These are phyloP conservation scores for Trichoderma parareesei DNA, from an alignment of 495 filamentous ascomycete species.

Conservation along the genomic window DNA sequence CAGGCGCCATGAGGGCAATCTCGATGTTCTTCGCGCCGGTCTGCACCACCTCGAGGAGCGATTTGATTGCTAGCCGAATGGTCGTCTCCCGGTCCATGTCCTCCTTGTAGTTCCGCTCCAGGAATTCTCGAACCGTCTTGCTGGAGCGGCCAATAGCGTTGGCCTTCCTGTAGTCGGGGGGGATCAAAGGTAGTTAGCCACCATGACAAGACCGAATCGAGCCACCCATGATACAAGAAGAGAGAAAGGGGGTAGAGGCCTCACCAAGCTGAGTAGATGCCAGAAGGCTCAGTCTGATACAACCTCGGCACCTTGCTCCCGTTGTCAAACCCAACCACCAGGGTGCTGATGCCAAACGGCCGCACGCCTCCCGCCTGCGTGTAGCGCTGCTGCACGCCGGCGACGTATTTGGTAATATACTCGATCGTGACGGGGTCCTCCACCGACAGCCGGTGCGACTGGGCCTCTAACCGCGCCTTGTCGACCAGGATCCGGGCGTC, in stretches of 20 bases:
- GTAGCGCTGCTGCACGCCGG: constrained; percentile 95
- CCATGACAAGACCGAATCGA: background rate
- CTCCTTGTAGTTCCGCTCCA: constrained; percentile 95
- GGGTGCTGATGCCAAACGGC: constrained; percentile 94
- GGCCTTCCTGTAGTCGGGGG: constrained; percentile 66
- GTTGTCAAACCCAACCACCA: constrained; percentile 95
- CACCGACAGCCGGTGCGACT: constrained; percentile 95
- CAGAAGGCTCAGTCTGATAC: constrained; percentile 96
- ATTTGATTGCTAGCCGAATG: constrained; percentile 97
- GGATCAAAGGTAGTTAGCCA: background rate
- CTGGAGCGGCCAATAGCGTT: constrained; percentile 96
- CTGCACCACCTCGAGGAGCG: constrained; percentile 93
- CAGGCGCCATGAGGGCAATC: constrained; percentile 97
- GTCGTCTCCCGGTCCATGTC: constrained; percentile 94
- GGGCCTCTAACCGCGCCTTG: constrained; percentile 92
- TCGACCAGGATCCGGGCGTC: constrained; percentile 96
- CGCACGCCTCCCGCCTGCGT: constrained; percentile 96
- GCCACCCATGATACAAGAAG: background rate
- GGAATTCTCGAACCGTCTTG: constrained; percentile 97
- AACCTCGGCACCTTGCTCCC: constrained; percentile 76
- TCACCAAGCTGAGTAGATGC: constrained; percentile 97
- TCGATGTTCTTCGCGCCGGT: constrained; percentile 99
- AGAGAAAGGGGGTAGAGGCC: constrained; percentile 14
- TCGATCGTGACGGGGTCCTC: constrained; percentile 96
- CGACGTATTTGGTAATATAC: constrained; percentile 98